Conservation (phyloP, 352 stramenopile species). For the Thraustotheca clavata region DNA sequence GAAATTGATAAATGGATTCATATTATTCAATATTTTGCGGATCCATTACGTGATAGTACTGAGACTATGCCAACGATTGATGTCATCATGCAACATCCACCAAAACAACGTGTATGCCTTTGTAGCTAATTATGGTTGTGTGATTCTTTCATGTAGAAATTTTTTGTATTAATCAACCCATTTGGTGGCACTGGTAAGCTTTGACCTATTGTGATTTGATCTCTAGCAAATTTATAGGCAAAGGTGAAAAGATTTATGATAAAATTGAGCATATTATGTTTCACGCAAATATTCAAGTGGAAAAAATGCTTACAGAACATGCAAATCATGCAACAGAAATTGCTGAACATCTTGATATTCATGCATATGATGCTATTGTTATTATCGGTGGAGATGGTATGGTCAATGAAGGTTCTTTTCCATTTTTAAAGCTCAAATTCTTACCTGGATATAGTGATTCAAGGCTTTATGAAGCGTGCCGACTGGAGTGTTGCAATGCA, state of each 20-base stretch:
- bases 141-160: background rate
- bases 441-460: no score
- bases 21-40: slow-evolving; percentile 19
- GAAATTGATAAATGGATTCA: slow-evolving; percentile 13
- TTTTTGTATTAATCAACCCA: slow-evolving; percentile 18
- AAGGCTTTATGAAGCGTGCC: slow-evolving; percentile 11
- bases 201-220: background rate
- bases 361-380: slow-evolving; percentile 1
- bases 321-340: background rate
- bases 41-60: background rate
- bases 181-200: background rate
- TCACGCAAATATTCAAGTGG: slow-evolving; percentile 9
- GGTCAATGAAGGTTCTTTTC: slow-evolving; percentile 5
- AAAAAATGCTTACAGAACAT: slow-evolving; percentile 11
- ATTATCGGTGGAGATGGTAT: slow-evolving; percentile 15
- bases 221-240: background rate
- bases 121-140: background rate
- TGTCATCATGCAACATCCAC: background rate
- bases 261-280: slow-evolving; percentile 13
- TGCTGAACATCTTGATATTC: background rate
- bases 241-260: slow-evolving; percentile 4
- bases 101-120: slow-evolving; percentile 4
- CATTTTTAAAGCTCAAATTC: background rate
- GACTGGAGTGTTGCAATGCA: slow-evolving; percentile 17
- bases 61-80: background rate